These are phyloP conservation scores for Hansenula lynferdii DNA, from an alignment of 1,139 yeast genomes.

Conservation along the genomic window DNA sequence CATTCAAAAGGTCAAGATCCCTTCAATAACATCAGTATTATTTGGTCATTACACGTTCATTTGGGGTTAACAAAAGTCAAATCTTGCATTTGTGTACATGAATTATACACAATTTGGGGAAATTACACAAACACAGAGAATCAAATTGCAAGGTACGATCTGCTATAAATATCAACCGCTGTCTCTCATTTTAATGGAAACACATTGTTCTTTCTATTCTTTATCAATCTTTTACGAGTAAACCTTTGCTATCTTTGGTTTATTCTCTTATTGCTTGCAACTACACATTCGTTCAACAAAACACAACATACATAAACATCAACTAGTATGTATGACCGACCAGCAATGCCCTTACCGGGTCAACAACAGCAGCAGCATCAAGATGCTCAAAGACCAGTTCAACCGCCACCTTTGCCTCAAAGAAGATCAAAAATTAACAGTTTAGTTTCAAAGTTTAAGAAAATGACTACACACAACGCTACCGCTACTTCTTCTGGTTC, in stretches of 20 bases:
- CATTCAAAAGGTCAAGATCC: too few relatives aligned
- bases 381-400: conserved; percentile 2
- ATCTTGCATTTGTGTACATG: too few relatives aligned
- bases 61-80: too few relatives aligned
- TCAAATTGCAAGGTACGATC: too few relatives aligned
- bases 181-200: too few relatives aligned
- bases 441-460: conserved; percentile 9
- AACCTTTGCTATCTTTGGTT: background rate
- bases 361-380: conserved; percentile 2
- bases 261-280: background rate
- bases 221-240: background rate
- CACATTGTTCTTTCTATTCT: too few relatives aligned
- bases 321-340: conserved; percentile 22
- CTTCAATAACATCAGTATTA: too few relatives aligned
- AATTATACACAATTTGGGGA: too few relatives aligned
- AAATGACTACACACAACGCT: conserved; percentile 8
- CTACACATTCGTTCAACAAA: background rate
- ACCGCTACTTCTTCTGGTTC: conserved; percentile 3
- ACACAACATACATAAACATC: background rate
- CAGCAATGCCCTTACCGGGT: conserved; percentile 23
- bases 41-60: too few relatives aligned
- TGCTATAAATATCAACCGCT: too few relatives aligned
- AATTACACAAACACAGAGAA: too few relatives aligned
- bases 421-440: conserved; percentile 3
- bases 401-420: background rate